Evolutionary conservation across 176 grass and related monocot species (phyloP).

Genomic region (Ampelocalamus luodianensis): DNA sequence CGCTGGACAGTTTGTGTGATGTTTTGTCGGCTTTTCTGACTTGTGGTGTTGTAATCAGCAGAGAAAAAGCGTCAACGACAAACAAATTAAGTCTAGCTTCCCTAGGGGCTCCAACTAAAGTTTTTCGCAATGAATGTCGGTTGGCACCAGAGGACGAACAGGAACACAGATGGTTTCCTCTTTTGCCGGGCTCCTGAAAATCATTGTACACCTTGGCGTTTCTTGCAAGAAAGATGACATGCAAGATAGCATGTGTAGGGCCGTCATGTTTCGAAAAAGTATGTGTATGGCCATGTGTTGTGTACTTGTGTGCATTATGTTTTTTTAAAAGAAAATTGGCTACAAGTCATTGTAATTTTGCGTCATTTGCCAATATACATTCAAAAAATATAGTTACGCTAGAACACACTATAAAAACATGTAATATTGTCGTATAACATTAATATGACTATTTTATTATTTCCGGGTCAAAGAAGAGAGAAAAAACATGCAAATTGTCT

Average conservation of each 20-base stretch:
- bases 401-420: too few species aligned
- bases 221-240: conserved; percentile 24
- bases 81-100: neutral
- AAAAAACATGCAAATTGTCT: too few species aligned
- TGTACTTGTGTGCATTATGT: too few species aligned
- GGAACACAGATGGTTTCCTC: neutral
- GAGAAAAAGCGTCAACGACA: neutral
- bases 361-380: too few species aligned
- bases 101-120: neutral
- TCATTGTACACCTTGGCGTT: conserved; percentile 9
- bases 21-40: neutral
- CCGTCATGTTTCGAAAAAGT: too few species aligned
- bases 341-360: too few species aligned
- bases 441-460: too few species aligned
- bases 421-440: too few species aligned
- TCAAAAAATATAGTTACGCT: too few species aligned
- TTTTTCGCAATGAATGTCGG: neutral
- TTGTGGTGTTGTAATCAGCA: neutral
- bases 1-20: neutral
- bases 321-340: too few species aligned
- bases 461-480: too few species aligned
- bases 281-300: too few species aligned
- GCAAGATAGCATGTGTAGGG: neutral
- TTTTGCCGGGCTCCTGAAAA: neutral
- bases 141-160: neutral